Base-by-base conservation (phyloP, 2,329 filamentous ascomycete species). In the Colletotrichum horii region DNA sequence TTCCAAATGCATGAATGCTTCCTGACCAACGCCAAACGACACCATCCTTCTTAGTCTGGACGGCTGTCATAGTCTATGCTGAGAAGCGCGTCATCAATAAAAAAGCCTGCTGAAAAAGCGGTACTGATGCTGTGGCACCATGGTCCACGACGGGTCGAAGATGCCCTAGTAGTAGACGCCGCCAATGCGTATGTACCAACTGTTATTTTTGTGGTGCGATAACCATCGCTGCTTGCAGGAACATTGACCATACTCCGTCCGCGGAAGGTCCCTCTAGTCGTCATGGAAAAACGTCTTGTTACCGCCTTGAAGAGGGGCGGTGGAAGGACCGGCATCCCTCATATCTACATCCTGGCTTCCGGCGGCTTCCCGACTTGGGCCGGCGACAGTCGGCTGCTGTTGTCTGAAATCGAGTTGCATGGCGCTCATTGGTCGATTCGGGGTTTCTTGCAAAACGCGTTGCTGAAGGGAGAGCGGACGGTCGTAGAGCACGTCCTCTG, bases 401-500 rank as follows among this genome's bases (percentile, higher is more conserved):
- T 82, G 79, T 65, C 86, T 84, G 77, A 85, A 88, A 77, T 87
- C 87, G 32, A 88, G 83, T 9, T 85, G 84, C 81, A 89, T 85
- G 5, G 89, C 89, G 72, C 89, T 91, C 78, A 88, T 78, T 4
- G 90, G 88, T n/a, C 89, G 86, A 67, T 82, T 84, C 1, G 88
- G 86, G 43, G 87, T 83, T 66, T 91, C 88, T 12, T 66, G 62
- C 19, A 88, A 79, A 3, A 86, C 81, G 52, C 87, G 84, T 71
- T 89, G 87, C 67, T 89, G 85, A 55, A 90, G 82, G 38, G 88
- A 88, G n/a, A 88, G 81, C 2, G 88, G 87, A 12, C 87, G 84
- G 66, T 92, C 91, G 75, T 87, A 88, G 26, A 89, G 86, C 74
- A 88, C 86, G 68, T 95, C 94, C 74, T 95, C 93, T 1, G 95